Percentiles rank a stretch among this genome's conserved stretches.
Conservation (phyloP, 352 stramenopile species). For the Plasmopara halstedii region DNA sequence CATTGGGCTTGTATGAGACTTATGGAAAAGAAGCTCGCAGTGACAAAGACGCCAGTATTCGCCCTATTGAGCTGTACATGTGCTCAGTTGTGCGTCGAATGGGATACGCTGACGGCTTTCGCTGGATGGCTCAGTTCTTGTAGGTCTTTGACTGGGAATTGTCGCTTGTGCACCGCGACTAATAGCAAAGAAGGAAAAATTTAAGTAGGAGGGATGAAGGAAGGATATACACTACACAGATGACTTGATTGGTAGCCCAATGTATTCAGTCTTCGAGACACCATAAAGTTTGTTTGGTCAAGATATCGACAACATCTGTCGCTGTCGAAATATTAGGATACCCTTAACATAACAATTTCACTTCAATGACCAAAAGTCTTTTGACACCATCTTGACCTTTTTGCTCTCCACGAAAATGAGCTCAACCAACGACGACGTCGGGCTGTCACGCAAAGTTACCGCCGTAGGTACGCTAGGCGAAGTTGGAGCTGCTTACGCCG, state of each 20-base stretch:
- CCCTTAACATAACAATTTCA: no score
- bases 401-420: constrained; percentile 11
- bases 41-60: constrained; percentile 85
- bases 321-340: no score
- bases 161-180: neutral
- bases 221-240: no score
- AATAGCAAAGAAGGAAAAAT: no score
- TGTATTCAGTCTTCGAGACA: no score
- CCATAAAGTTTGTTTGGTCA: no score
- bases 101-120: constrained; percentile 96
- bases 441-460: constrained; percentile 52
- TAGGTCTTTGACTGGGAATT: constrained; percentile 32
- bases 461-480: constrained; percentile 77
- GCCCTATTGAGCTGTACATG: constrained; percentile 99
- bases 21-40: constrained; percentile 96
- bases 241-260: no score
- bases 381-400: neutral
- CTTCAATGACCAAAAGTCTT: constrained; percentile 9
- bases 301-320: no score
- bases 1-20: constrained; percentile 96
- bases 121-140: constrained; percentile 87
- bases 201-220: no score
- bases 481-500: constrained; percentile 78
- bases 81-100: constrained; percentile 98
- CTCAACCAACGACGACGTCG: neutral